Base-by-base conservation (phyloP, 495 filamentous ascomycete genomes). In the Aspergillus biplanus region DNA sequence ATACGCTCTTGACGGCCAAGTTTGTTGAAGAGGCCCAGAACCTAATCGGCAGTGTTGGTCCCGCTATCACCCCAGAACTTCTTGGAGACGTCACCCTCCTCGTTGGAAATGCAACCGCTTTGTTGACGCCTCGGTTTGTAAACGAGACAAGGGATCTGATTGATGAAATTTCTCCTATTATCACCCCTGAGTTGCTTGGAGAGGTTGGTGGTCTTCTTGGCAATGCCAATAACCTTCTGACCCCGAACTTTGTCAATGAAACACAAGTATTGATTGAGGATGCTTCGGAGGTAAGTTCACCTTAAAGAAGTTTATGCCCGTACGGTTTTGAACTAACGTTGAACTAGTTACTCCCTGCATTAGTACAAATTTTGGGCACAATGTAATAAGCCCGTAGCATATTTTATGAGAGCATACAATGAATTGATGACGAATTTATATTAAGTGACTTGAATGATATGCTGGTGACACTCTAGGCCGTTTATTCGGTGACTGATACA, bases 181-280 rank as follows among this genome's bases (percentile, higher is more conserved):
- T 84, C 33, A 82, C 77, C 8, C 78, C 79, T 1, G 67, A 71
- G 18, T 72, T 79, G 3, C 69, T 81, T 16, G 78, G 76, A 63
- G 74, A 74, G 50, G 70, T 84, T n/a, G 65, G 78, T 44, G 66
- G 55, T 18, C 65, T 82, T 31, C 66, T 84, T 7, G 61, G 61
- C 12, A 80, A 81, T 53, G 80, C 77, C 13, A 73, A 77, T 54
- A 61, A 61, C 33, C 64, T 83, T 44, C 58, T 84, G 50, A 76
- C 76, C 5, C 21, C 68, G 2, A 74, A 71, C 46, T 81, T 81
- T 31, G 70, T 83, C 54, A 77, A 81, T 56, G 76, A 82, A 67
- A 81, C 81, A 7, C 71, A 78, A 35, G 68, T 71, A 13, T 63
- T 78, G 55, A 80, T 84, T 66, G 80, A 79, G 52, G 81, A 83